Base-by-base conservation (phyloP, 495 filamentous ascomycete species). In the Xylaria castorea region DNA sequence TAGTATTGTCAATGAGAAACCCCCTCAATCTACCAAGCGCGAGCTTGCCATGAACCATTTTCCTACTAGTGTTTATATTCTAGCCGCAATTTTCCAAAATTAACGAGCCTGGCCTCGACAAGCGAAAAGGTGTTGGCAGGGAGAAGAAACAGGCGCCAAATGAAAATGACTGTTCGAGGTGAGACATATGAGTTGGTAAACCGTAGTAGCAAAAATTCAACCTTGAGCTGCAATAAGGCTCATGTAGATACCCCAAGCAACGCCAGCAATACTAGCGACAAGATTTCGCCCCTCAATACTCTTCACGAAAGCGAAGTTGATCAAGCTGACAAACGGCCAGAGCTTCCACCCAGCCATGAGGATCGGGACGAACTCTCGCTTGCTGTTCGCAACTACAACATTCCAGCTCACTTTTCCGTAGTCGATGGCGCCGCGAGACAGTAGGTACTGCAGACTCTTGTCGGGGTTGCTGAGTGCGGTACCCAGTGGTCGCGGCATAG, bases 171-270 rank as follows among this genome's bases (percentile, higher is more conserved):
- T 32, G 9, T 5, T 32, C 8, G 9, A 30, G 27, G 9, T 22
- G 38, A 48, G 63, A 66, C 38, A 2, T n/a, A 16, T 38, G 27
- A n/a, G n/a, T n/a, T n/a, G n/a, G n/a, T n/a, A 30, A 22, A 12
- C 40, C 38, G 40, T 53, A 46, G 53, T 40, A 32, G 9, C 22
- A 30, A 32, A 58, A 36, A 25, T 11, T 72, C 53, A 72, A 27
- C 46, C n/a, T 20, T 75, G 72, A 16, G 84, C 81, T 48, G 90
- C 86, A 74, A 90, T 81, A 74, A 96, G 80, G 77, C 94, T 95
- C 80, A 98, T 83, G 83, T 94, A 98, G 62, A 97, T 81, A 1
- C 93, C 92, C 96, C 96, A 99, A 30, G 85, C 90, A 57, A 99
- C 77, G 3, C 95, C 94, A 36, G 94, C 92, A 66, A 93, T 80